phyloP scores from a whole-genome alignment of 2,329 filamentous ascomycete species.

The Aspergillus niger region DNA sequence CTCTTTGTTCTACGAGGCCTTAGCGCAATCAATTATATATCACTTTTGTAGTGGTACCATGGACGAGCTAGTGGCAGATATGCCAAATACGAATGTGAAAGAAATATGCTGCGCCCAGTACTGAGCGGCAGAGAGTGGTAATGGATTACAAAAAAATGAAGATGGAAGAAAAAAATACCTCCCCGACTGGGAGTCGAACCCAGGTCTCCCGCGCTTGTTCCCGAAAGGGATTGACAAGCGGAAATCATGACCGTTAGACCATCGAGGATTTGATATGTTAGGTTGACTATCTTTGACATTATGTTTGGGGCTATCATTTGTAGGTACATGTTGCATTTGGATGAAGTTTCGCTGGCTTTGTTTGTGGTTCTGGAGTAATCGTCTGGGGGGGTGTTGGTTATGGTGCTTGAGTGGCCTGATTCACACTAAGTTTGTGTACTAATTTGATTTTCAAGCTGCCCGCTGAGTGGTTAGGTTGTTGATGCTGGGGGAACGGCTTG shows the following conservation, averaged over 20 bases:
- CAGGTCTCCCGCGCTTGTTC: slow-evolving; percentile 12
- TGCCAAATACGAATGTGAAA: neutral
- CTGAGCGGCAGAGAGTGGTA: too few species aligned
- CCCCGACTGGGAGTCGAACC: slow-evolving; percentile 12
- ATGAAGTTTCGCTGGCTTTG: neutral
- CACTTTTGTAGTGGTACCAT: too few species aligned
- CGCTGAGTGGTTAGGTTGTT: too few species aligned
- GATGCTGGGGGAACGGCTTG: too few species aligned
- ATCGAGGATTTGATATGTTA: slow-evolving; percentile 3
- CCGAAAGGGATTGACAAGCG: slow-evolving; percentile 6
- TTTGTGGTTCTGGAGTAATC: neutral
- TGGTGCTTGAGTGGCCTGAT: too few species aligned
- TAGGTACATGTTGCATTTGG: neutral
- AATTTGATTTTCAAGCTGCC: too few species aligned
- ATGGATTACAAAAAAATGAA: neutral
- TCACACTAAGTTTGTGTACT: too few species aligned
- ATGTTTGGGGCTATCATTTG: neutral
- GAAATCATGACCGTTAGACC: slow-evolving; percentile 13
- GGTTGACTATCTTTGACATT: neutral
- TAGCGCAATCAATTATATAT: too few species aligned
- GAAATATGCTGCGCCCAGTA: too few species aligned
- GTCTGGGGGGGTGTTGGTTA: neutral
- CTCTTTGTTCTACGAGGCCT: too few species aligned
- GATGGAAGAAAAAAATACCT: neutral
- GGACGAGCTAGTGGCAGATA: accelerated